Conservation (phyloP, 139 green algal genomes). For the Chlamydomonas applanata region DNA sequence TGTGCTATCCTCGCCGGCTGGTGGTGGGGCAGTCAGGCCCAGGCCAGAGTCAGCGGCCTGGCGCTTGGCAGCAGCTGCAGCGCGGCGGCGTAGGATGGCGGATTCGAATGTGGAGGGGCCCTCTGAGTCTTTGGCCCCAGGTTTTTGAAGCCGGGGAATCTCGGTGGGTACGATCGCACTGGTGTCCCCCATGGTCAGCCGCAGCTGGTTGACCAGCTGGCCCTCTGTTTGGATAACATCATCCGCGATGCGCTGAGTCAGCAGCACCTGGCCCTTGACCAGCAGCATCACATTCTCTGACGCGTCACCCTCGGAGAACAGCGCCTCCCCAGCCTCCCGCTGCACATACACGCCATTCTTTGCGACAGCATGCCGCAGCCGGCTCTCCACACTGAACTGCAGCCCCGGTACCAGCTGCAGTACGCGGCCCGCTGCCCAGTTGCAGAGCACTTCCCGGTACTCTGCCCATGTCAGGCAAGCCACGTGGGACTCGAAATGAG, state of each 20-base stretch:
- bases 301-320: constrained; percentile 9
- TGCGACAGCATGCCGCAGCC: constrained; percentile 4
- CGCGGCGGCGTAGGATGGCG: background rate
- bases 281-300: constrained; percentile 22
- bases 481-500: constrained; percentile 34
- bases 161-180: background rate
- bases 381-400: constrained; percentile 17
- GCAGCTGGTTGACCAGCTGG: constrained; percentile 5
- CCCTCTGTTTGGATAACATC: constrained; percentile 5
- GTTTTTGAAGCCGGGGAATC: background rate
- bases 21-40: no score
- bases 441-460: constrained; percentile 16
- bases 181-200: constrained; percentile 1
- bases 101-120: background rate
- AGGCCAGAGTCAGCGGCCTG: no score
- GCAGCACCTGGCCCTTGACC: constrained; percentile 26
- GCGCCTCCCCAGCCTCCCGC: constrained; percentile 18
- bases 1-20: no score
- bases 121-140: background rate
- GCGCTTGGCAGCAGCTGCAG: background rate
- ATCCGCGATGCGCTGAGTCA: no score
- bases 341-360: constrained; percentile 18
- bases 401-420: constrained; percentile 18
- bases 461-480: constrained; percentile 22
- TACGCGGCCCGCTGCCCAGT: constrained; percentile 22